Evolutionary conservation across 2,329 filamentous ascomycete species (phyloP).

Genomic region (Acarospora socialis): DNA sequence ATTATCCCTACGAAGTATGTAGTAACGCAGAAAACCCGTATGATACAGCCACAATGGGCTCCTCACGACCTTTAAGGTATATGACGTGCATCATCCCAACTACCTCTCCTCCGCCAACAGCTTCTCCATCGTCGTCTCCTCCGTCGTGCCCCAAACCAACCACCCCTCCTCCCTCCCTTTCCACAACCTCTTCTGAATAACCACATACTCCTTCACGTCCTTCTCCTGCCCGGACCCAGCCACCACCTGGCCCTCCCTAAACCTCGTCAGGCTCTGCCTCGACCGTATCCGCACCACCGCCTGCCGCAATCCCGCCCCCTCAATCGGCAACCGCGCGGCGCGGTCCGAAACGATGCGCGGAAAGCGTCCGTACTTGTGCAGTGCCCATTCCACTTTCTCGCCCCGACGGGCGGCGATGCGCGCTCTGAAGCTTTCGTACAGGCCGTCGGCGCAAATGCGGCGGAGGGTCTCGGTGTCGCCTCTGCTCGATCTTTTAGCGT

Average conservation of each 20-base stretch:
- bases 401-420: conserved; percentile 39
- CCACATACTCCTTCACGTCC: conserved; percentile 49
- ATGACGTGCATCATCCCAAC: conserved; percentile 23
- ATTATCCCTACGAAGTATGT: conserved; percentile 14
- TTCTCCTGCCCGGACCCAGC: conserved; percentile 37
- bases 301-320: conserved; percentile 36
- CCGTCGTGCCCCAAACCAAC: conserved; percentile 51
- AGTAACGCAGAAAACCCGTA: conserved; percentile 10
- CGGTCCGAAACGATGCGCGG: conserved; percentile 44
- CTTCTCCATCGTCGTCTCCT: conserved; percentile 36
- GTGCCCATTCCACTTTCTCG: conserved; percentile 39
- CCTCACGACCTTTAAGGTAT: conserved; percentile 17
- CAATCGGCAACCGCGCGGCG: conserved; percentile 32
- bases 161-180: conserved; percentile 36
- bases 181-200: conserved; percentile 41
- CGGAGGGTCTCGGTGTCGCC: conserved; percentile 40
- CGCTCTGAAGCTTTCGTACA: conserved; percentile 37
- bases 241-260: conserved; percentile 28
- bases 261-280: conserved; percentile 36
- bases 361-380: conserved; percentile 37
- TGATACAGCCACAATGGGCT: no score
- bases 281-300: conserved; percentile 47
- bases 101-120: conserved; percentile 22
- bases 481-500: no score
- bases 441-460: conserved; percentile 39